Evolutionary conservation across 768 basidiomycete species (phyloP).

Genomic region (Coprinopsis sp.): DNA sequence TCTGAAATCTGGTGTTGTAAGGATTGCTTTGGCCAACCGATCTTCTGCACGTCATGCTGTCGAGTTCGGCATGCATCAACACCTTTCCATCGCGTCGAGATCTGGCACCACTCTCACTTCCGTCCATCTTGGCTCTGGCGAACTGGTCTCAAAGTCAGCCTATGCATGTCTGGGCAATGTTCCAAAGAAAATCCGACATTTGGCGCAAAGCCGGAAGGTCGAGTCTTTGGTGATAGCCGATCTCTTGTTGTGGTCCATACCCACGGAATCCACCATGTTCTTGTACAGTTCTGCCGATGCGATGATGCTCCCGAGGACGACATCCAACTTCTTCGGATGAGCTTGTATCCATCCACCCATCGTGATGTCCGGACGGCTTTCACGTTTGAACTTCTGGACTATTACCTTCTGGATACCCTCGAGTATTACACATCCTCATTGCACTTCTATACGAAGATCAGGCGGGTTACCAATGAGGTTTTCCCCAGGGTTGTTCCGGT

Average conservation of each 20-base stretch:
- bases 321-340: slow-evolving; percentile 7
- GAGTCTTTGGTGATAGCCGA: background rate
- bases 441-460: slow-evolving; percentile 15
- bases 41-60: too few relatives aligned
- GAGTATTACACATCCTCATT: slow-evolving; percentile 17
- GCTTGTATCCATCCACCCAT: slow-evolving; percentile 15
- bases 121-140: too few relatives aligned
- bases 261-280: slow-evolving; percentile 15
- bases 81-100: too few relatives aligned
- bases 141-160: too few relatives aligned
- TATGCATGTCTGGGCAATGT: too few relatives aligned
- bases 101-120: too few relatives aligned
- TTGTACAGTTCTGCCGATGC: slow-evolving; percentile 5
- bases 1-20: too few relatives aligned
- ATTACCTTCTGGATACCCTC: slow-evolving; percentile 11
- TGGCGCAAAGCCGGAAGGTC: too few relatives aligned
- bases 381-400: slow-evolving; percentile 12
- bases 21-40: too few relatives aligned
- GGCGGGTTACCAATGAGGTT: slow-evolving; percentile 12
- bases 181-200: too few relatives aligned
- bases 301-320: background rate
- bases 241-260: slow-evolving; percentile 7
- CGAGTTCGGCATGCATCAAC: too few relatives aligned
- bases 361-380: slow-evolving; percentile 12
- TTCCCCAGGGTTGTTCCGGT: slow-evolving; percentile 10